Evolutionary conservation across 2,329 filamentous ascomycete genomes (phyloP).

Genomic region (Neofusicoccum umdonicola): DNA sequence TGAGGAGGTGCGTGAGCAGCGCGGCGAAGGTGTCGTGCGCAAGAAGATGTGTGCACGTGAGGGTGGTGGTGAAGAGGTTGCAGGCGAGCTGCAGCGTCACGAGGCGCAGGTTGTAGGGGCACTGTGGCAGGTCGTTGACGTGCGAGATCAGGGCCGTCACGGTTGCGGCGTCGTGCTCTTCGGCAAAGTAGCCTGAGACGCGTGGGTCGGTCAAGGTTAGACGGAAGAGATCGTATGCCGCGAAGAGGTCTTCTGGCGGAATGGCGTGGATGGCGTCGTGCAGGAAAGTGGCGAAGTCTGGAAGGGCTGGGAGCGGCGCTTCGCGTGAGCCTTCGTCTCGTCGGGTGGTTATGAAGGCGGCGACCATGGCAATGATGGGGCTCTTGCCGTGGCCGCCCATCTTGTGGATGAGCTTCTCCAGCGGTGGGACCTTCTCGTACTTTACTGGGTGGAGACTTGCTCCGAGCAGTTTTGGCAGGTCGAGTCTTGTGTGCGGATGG

Average conservation of each 20-base stretch:
- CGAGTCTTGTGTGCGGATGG: conserved; percentile 72
- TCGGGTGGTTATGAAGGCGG: conserved; percentile 68
- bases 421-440: conserved; percentile 73
- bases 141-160: conserved; percentile 57
- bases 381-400: conserved; percentile 64
- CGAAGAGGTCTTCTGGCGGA: conserved; percentile 67
- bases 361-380: conserved; percentile 61
- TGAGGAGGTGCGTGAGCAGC: conserved; percentile 65
- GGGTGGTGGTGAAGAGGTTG: conserved; percentile 75
- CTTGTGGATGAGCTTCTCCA: conserved; percentile 78
- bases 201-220: conserved; percentile 74
- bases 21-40: conserved; percentile 45
- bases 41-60: conserved; percentile 67
- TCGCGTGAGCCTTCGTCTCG: conserved; percentile 59
- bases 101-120: conserved; percentile 78
- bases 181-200: conserved; percentile 77
- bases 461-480: conserved; percentile 67
- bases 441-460: conserved; percentile 65
- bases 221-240: conserved; percentile 81
- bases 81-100: conserved; percentile 80
- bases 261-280: conserved; percentile 55
- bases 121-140: conserved; percentile 55
- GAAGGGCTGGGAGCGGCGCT: conserved; percentile 68
- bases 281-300: conserved; percentile 62
- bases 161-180: conserved; percentile 58